These are phyloP conservation scores for Ophiostoma sp. DNA, from an alignment of 2,329 filamentous ascomycete genomes.

Conservation along the genomic window DNA sequence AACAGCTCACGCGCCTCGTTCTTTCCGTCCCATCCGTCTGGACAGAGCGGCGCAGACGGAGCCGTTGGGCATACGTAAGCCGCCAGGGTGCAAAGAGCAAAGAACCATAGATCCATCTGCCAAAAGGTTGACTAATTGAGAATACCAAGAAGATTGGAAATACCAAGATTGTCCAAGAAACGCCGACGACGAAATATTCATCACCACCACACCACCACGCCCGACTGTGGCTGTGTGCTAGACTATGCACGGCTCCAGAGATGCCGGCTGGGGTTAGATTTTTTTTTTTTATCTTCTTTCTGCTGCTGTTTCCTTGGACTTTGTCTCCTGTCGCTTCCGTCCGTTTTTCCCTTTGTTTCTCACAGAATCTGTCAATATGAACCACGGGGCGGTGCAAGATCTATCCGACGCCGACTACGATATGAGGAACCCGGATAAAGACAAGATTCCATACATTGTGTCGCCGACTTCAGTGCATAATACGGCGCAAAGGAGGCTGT, in stretches of 20 bases:
- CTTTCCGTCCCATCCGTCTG: constrained; percentile 1
- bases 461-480: neutral
- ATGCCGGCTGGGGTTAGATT: neutral
- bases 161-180: constrained; percentile 3
- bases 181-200: neutral
- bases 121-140: neutral
- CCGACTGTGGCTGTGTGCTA: constrained; percentile 4
- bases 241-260: neutral
- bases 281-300: neutral
- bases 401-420: constrained; percentile 1
- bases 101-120: too few relatives aligned
- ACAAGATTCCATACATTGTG: neutral
- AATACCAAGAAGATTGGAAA: neutral
- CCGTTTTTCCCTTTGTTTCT: neutral
- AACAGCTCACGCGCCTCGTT: neutral
- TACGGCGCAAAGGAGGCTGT: neutral
- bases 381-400: constrained; percentile 3
- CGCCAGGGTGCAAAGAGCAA: neutral
- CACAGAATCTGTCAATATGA: neutral
- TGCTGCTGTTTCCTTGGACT: neutral
- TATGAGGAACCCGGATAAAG: neutral
- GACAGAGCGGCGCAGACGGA: neutral
- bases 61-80: neutral
- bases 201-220: neutral
- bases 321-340: neutral